Percentiles rank a stretch among this genome's conserved stretches.
Evolutionary conservation across 495 filamentous ascomycete genomes (phyloP).

Genomic region (Aspergillus bertholletiae): DNA sequence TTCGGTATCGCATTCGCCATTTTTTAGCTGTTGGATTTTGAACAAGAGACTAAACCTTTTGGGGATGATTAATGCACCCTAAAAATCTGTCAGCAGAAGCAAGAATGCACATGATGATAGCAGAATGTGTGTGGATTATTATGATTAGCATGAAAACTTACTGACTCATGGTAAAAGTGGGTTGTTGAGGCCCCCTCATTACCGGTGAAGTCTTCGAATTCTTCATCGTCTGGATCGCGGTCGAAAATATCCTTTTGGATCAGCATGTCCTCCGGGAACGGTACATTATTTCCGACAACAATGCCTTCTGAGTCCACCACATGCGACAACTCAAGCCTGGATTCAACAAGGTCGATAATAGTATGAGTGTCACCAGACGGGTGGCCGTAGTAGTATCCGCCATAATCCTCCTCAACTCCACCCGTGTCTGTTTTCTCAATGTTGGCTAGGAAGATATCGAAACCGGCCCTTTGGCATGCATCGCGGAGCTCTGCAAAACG

Average conservation of each 20-base stretch:
- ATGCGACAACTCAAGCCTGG: background rate
- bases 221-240: background rate
- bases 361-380: background rate
- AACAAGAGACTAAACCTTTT: background rate
- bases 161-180: conserved; percentile 1
- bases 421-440: conserved; percentile 5
- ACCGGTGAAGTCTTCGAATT: background rate
- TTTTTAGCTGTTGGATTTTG: background rate
- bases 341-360: background rate
- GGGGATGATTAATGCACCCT: background rate
- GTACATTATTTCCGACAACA: background rate
- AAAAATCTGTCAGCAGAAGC: background rate
- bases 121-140: background rate
- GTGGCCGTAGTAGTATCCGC: background rate
- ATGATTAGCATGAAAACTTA: background rate
- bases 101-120: background rate
- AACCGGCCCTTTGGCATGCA: conserved; percentile 4
- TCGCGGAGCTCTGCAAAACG: conserved; percentile 3
- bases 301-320: background rate
- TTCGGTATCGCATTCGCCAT: conserved; percentile 5
- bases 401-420: conserved; percentile 1
- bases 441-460: conserved; percentile 1
- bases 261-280: background rate
- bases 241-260: background rate
- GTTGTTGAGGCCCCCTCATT: conserved; percentile 2